Evolutionary conservation across 495 filamentous ascomycete genomes (phyloP), one percentile per base, ranked within the genome.

Genomic region (Delitschia confertaspora): DNA sequence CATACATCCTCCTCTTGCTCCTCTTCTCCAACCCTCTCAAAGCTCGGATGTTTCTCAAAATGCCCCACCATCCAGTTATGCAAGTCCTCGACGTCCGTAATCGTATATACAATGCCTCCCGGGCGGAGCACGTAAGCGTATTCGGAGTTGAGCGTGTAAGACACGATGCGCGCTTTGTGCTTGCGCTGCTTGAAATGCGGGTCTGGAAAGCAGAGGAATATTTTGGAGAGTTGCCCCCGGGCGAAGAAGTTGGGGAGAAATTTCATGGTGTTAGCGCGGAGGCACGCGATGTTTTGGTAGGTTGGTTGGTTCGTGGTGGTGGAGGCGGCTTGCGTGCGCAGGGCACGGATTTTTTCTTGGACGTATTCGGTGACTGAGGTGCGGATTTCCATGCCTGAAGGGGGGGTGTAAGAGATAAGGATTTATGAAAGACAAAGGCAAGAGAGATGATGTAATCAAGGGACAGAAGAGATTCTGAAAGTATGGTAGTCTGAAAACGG

Each of bases 171-270:
- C 42, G 87, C 86, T 64, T 96, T 98, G 65, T 95, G 93, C 66
- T 98, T 98, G 37, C 89, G 78, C 18, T 82, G 76, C 68, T 98
- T 98, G 70, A 98, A 98, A 62, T 98, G 91, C 48, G 91, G 91
- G 58, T 98, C 91, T 0, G 91, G 91, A 65, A 98, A 98, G 68
- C 91, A 95, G 58, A 98, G 83, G 62, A 95, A 98, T 60, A 95
- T 82, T 61, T 87, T 89, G 41, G 72, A 73, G 21, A 98, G 76
- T 59, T 93, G 82, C 19, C 60, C 56, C 30, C 64, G 82, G 38
- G 61, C 65, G 69, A 96, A 95, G 71, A 95, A 93, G 61, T 96
- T 95, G 29, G 91, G 89, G 11, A 96, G 68, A 68, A 95, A 96
- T 54, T 96, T 96, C 91, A 98, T 98, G 10, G 84, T 85, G 68